These are phyloP conservation scores for Debaryomyces fabryi DNA, from an alignment of 1,139 yeast genomes.

Conservation along the genomic window DNA sequence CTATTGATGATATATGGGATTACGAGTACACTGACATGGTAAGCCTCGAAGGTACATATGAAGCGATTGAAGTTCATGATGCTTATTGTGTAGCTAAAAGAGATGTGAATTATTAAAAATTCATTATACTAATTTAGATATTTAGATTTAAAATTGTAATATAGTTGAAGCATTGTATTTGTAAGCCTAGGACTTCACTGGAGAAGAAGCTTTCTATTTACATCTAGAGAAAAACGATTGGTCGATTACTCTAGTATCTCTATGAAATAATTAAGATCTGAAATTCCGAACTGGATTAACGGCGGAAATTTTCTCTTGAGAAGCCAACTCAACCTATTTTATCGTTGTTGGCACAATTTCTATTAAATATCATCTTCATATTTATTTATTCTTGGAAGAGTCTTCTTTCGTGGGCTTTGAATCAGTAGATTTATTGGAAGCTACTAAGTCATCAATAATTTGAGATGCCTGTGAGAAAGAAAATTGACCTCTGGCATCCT, in stretches of 20 bases:
- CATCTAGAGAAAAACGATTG: too few species aligned
- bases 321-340: too few species aligned
- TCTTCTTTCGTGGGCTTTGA: neutral
- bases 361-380: neutral
- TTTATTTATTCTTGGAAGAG: neutral
- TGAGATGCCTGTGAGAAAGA: conserved; percentile 22
- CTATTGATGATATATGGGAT: conserved; percentile 69
- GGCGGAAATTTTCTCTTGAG: too few species aligned
- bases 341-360: neutral
- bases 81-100: conserved; percentile 68
- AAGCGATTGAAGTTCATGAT: conserved; percentile 85
- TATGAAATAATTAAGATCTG: too few species aligned
- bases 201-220: too few species aligned
- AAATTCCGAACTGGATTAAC: too few species aligned
- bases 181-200: neutral
- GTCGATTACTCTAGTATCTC: too few species aligned
- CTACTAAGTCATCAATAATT: conserved; percentile 22
- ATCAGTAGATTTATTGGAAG: neutral
- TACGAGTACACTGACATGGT: conserved; percentile 73
- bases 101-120: conserved; percentile 9
- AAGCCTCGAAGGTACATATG: conserved; percentile 90
- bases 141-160: conserved; percentile 1
- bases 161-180: neutral
- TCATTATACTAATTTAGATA: conserved; percentile 1
- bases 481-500: conserved; percentile 11